Conservation (phyloP, 2,329 filamentous ascomycete species). For the Penicillium sp. region DNA sequence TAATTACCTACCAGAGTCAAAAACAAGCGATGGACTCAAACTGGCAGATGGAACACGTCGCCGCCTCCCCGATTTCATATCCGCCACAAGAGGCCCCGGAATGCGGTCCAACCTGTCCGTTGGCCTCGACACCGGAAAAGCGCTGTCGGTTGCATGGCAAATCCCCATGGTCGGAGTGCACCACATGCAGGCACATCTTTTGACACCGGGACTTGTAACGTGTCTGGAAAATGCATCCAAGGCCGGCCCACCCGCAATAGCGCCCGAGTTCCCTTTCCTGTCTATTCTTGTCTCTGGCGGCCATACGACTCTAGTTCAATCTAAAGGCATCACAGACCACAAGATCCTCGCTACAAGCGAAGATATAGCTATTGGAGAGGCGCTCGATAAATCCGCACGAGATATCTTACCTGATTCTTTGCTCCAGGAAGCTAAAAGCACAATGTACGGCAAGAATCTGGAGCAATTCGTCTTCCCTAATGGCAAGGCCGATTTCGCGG, state of each 20-base stretch:
- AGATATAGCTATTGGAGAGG: constrained; percentile 84
- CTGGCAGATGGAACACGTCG: constrained; percentile 25
- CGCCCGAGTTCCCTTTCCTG: constrained; percentile 69
- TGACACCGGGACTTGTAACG: constrained; percentile 70
- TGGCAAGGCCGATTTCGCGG: constrained; percentile 28
- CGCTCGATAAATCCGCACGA: constrained; percentile 78
- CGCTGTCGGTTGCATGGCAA: constrained; percentile 71
- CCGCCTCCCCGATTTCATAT: constrained; percentile 67
- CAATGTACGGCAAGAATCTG: constrained; percentile 72
- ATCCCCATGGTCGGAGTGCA: constrained; percentile 78
- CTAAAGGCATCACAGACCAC: constrained; percentile 59
- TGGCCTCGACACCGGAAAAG: constrained; percentile 78
- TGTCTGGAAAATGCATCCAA: constrained; percentile 44
- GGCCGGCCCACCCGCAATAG: constrained; percentile 1
- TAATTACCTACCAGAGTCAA: constrained; percentile 42
- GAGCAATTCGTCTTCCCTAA: constrained; percentile 68
- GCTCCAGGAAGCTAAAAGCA: constrained; percentile 49
- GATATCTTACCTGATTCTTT: constrained; percentile 58
- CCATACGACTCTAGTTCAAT: constrained; percentile 78
- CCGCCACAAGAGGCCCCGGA: constrained; percentile 81
- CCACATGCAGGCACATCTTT: constrained; percentile 93
- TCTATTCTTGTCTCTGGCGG: constrained; percentile 85
- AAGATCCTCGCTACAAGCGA: constrained; percentile 60
- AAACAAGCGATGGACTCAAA: constrained; percentile 11
- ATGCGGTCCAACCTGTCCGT: constrained; percentile 70